Evolutionary conservation across 306 rosid genomes (phyloP), one percentile per base, ranked within the genome.

Genomic region (Fagus sylvatica): DNA sequence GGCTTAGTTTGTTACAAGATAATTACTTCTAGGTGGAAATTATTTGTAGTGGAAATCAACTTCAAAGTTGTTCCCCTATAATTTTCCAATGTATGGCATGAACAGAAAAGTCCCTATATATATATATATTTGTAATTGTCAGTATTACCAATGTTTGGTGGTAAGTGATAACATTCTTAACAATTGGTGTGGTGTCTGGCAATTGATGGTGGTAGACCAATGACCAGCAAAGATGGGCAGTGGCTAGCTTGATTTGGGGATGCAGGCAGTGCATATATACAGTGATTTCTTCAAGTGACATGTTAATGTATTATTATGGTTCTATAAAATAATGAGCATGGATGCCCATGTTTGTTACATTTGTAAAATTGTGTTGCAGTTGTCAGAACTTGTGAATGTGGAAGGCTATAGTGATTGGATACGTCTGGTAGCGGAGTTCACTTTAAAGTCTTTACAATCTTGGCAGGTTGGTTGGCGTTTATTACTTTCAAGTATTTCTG

Each of bases 331-430:
- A 48, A 19, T 48, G 55, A 55, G 32, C 72, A 48, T 57, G 36
- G 69, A 68, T 72, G 66, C 60, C 78, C 60, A 66, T 46, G 30
- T 68, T 59, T 71, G 74, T 78, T 74, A 54, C 48, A 75, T 75
- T 88, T 82, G 30, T 51, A 15, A 70, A 74, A 66, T 64, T 74
- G 69, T 77, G 74, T 82, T 82, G 86, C 93, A 94, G 98, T 85
- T 94, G 84, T 88, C 97, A 36, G 98, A 94, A 83, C 93, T 94
- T 59, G 97, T 94, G 73, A 90, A 79, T 83, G 91, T 89, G 71
- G 98, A 94, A 81, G 91, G 97, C 67, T 92, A 94, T 83, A 89
- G 96, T 81, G 98, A 94, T 80, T 94, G 98, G 98, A 92, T 94
- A 36, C 94, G 84, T 66, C 82, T 90, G 41, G 97, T 94, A 57